Evolutionary conservation across 2,329 filamentous ascomycete species (phyloP).

Genomic region (Rhynchosporium secalis): DNA sequence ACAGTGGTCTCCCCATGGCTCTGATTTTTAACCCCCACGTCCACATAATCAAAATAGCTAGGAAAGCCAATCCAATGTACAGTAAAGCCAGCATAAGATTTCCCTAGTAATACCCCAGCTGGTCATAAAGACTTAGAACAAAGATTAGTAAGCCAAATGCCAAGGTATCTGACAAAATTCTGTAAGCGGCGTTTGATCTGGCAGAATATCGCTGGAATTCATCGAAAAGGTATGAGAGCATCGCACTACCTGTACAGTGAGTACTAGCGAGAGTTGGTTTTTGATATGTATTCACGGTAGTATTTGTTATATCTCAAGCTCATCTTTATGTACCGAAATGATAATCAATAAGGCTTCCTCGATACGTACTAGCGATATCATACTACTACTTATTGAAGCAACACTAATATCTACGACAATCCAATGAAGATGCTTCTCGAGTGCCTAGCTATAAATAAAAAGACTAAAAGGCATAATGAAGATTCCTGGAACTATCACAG

Average conservation of each 20-base stretch:
- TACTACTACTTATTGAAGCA: constrained; percentile 49
- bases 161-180: constrained; percentile 15
- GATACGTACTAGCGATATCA: constrained; percentile 27
- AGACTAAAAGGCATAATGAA: constrained; percentile 56
- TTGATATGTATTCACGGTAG: too few species aligned
- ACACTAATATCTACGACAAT: constrained; percentile 56
- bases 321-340: too few species aligned
- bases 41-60: constrained; percentile 47
- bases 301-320: too few species aligned
- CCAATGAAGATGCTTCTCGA: constrained; percentile 51
- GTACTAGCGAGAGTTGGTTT: too few species aligned
- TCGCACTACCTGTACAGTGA: constrained; percentile 6
- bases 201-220: constrained; percentile 42
- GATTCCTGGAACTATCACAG: constrained; percentile 54
- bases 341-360: too few species aligned
- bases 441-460: constrained; percentile 57
- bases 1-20: constrained; percentile 22
- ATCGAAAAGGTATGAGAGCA: constrained; percentile 52
- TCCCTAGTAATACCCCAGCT: constrained; percentile 41
- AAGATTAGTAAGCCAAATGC: constrained; percentile 42
- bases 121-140: constrained; percentile 35
- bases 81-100: constrained; percentile 40
- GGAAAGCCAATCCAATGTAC: constrained; percentile 51
- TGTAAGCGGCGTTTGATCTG: constrained; percentile 42
- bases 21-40: constrained; percentile 39